Conservation (phyloP, 2,329 filamentous ascomycete genomes). For the Fusarium subtropicale region DNA sequence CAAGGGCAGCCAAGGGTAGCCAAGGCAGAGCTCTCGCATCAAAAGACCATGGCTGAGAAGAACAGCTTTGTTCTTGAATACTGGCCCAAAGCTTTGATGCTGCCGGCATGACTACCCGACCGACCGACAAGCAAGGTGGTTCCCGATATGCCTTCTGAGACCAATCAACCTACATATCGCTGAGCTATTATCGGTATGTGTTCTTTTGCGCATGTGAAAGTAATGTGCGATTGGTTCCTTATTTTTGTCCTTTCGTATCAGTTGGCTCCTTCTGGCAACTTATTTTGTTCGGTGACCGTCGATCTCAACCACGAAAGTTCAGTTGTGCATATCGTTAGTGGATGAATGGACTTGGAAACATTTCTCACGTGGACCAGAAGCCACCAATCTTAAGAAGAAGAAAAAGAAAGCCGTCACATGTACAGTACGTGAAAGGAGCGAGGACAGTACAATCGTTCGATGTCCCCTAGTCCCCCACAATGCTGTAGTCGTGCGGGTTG, state of each 20-base stretch:
- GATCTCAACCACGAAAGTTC: slow-evolving; percentile 14
- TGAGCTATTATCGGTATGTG: background rate
- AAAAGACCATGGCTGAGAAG: background rate
- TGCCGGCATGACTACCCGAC: background rate
- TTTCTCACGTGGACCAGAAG: slow-evolving; percentile 33
- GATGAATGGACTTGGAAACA: slow-evolving; percentile 22
- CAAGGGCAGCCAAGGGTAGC: slow-evolving; percentile 13
- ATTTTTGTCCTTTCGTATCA: background rate
- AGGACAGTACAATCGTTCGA: slow-evolving; percentile 3
- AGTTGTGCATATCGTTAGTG: slow-evolving; percentile 22
- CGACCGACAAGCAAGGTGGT: background rate
- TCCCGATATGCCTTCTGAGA: slow-evolving; percentile 7
- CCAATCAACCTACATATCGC: background rate
- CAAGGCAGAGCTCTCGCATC: slow-evolving; percentile 1
- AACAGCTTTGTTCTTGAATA: background rate
- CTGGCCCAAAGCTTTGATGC: background rate
- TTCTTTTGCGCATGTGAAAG: slow-evolving; percentile 8
- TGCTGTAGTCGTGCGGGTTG: background rate
- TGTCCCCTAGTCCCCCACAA: background rate
- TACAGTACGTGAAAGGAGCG: slow-evolving; percentile 4
- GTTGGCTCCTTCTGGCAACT: background rate
- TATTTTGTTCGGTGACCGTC: background rate
- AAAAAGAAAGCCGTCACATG: slow-evolving; percentile 11
- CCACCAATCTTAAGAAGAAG: slow-evolving; percentile 20
- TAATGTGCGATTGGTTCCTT: background rate